Evolutionary conservation across 179 eudicot genomes (phyloP).

Genomic region (Silene vulgaris): DNA sequence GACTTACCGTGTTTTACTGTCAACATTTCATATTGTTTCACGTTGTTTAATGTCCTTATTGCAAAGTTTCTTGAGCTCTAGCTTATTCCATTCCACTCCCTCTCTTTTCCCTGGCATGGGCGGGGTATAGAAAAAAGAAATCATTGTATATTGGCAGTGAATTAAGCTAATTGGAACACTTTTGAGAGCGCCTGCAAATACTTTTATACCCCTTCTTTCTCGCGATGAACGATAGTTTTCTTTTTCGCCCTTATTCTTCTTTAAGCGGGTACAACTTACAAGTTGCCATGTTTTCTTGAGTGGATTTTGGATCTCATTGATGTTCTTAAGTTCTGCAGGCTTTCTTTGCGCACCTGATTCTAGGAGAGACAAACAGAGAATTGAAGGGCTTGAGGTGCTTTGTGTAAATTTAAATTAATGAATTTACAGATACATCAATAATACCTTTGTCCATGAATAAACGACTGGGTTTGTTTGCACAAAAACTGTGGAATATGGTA

Average conservation of each 20-base stretch:
- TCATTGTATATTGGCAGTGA: background rate
- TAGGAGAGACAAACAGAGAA: constrained; percentile 83
- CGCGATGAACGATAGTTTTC: background rate
- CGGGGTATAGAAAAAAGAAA: background rate
- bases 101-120: background rate
- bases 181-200: background rate
- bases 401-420: constrained; percentile 14
- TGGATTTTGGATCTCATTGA: constrained; percentile 13
- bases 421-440: background rate
- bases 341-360: constrained; percentile 82
- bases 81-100: background rate
- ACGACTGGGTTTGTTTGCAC: background rate
- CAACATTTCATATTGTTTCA: background rate
- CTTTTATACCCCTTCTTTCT: background rate
- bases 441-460: background rate
- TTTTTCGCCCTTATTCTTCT: background rate
- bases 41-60: background rate
- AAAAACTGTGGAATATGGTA: background rate
- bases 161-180: background rate
- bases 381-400: constrained; percentile 76
- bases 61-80: background rate
- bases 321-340: constrained; percentile 55
- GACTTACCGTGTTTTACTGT: constrained; percentile 13
- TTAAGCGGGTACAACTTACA: constrained; percentile 4
- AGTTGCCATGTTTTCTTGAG: background rate